Evolutionary conservation across 495 filamentous ascomycete species (phyloP).

Genomic region (Neurospora hispaniola): DNA sequence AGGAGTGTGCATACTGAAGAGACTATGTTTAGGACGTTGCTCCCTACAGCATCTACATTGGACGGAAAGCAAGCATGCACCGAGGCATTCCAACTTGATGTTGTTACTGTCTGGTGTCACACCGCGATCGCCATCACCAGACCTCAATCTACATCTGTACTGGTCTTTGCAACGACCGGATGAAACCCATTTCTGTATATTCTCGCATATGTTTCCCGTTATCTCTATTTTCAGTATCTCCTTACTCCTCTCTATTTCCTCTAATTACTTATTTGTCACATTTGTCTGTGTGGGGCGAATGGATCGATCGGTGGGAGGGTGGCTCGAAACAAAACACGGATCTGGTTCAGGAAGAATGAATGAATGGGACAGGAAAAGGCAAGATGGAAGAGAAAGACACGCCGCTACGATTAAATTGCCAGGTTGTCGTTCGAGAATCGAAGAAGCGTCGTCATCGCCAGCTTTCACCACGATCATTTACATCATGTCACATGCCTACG

Average conservation of each 20-base stretch:
- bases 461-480: neutral
- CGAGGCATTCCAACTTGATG: slow-evolving; percentile 13
- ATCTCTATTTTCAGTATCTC: neutral
- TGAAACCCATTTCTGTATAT: neutral
- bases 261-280: neutral
- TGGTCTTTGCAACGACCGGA: neutral
- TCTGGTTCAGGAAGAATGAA: neutral
- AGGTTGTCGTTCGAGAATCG: neutral
- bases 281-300: neutral
- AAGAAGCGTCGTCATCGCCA: neutral
- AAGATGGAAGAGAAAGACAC: neutral
- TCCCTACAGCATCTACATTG: slow-evolving; percentile 22
- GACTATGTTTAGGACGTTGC: slow-evolving; percentile 18
- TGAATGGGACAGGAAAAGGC: neutral
- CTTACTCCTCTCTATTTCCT: neutral
- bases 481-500: neutral
- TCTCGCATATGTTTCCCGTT: neutral
- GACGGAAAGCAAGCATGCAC: slow-evolving; percentile 17
- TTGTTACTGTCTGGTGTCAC: neutral
- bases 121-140: neutral
- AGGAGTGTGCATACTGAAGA: neutral
- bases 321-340: neutral
- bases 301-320: neutral
- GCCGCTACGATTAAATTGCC: neutral
- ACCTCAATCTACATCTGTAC: neutral